phyloP scores from a whole-genome alignment of 2,329 filamentous ascomycete species.

The Hypomyces perniciosus region DNA sequence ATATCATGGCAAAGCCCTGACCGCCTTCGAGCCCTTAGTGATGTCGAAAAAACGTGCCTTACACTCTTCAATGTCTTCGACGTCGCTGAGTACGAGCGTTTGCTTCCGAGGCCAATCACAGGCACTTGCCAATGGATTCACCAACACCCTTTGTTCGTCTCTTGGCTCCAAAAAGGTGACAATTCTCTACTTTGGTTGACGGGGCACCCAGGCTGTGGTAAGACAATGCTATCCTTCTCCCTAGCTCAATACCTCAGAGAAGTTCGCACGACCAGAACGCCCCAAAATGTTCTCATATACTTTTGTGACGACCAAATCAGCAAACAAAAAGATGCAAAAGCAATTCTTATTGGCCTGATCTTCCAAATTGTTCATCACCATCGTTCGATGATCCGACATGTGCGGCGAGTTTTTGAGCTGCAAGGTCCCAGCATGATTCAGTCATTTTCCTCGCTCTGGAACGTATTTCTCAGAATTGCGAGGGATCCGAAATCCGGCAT shows the following conservation, averaged over 20 bases:
- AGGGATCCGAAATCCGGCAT: constrained; percentile 23
- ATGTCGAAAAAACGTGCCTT: constrained; percentile 28
- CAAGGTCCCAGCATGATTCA: constrained; percentile 25
- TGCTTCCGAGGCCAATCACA: constrained; percentile 23
- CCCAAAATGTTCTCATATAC: constrained; percentile 26
- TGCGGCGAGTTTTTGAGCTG: constrained; percentile 21
- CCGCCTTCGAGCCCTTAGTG: constrained; percentile 23
- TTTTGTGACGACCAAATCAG: constrained; percentile 32
- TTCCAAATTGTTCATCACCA: constrained; percentile 29
- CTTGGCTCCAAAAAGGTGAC: constrained; percentile 24
- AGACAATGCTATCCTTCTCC: constrained; percentile 31
- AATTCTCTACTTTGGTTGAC: constrained; percentile 31
- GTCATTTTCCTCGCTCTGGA: constrained; percentile 31
- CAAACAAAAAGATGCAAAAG: constrained; percentile 29
- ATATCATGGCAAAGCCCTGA: not conserved
- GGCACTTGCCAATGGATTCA: constrained; percentile 34
- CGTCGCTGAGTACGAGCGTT: constrained; percentile 16
- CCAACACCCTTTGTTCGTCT: constrained; percentile 21
- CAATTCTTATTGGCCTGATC: constrained; percentile 30
- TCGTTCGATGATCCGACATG: constrained; percentile 21
- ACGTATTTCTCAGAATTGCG: constrained; percentile 27
- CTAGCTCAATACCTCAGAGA: constrained; percentile 25
- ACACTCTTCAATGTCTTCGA: constrained; percentile 26
- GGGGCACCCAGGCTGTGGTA: constrained; percentile 32
- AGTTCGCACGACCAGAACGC: constrained; percentile 9